Conservation (phyloP, 345 rosid species). For the rapeseed (Brassica napus) region DNA sequence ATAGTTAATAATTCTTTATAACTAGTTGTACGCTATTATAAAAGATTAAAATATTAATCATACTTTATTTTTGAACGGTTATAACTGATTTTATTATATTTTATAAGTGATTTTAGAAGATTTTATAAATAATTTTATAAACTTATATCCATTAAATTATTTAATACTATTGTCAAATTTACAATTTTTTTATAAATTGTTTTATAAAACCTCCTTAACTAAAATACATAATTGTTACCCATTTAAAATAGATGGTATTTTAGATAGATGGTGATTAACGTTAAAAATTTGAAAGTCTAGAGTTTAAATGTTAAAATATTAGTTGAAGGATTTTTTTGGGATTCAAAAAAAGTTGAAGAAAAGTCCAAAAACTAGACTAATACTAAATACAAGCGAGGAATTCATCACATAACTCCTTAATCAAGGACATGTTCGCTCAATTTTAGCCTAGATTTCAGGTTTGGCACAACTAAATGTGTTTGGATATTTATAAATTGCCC, state of each 20-base stretch:
- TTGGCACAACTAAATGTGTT: not conserved
- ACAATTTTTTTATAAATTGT: too few species aligned
- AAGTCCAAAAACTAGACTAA: not conserved
- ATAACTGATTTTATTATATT: not conserved
- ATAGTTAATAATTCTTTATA: too few species aligned
- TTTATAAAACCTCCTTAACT: not conserved
- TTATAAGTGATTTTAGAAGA: too few species aligned
- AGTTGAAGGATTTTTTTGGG: not conserved
- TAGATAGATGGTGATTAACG: not conserved
- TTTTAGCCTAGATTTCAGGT: not conserved
- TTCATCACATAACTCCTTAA: not conserved
- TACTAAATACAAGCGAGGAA: not conserved
- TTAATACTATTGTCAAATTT: not conserved
- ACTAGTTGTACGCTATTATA: too few species aligned
- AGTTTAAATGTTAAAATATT: too few species aligned
- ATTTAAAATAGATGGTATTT: not conserved
- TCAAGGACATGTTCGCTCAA: conserved; percentile 1
- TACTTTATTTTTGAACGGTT: too few species aligned
- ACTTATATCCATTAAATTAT: too few species aligned
- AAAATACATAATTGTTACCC: too few species aligned
- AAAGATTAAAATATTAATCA: not conserved
- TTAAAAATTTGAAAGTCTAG: not conserved
- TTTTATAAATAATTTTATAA: too few species aligned
- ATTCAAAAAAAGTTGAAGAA: not conserved
- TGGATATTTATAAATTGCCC: not conserved